Base-by-base conservation (phyloP, 176 grass and related monocot genomes). In the Saccharum officinarum region DNA sequence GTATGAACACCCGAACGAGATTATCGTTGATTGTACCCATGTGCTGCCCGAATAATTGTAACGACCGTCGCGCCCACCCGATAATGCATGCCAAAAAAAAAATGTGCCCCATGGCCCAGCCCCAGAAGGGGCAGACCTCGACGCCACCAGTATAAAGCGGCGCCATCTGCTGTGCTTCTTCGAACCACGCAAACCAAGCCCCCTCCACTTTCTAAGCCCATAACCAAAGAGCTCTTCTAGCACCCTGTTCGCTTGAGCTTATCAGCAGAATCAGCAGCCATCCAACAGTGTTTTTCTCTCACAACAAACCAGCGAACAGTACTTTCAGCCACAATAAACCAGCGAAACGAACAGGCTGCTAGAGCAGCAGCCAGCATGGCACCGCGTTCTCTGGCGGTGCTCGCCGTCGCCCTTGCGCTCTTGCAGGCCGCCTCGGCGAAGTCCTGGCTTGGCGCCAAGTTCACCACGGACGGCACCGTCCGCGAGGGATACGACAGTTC, bases 21-120 rank as follows among this genome's bases (percentile, higher is more conserved):
- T 50, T 33, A 74, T 74, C 70, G 41, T 12, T 3, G 41, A 47
- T 50, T 50, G 12, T 31, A 66, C 70, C 41, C 70, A 73, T 73
- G 70, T 73, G 70, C 70, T 28, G 70, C 23, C 70, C 13, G 23
- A 73, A 73, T 47, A 47, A 73, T 73, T 73, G 70, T 73, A 30
- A 16, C 41, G 41, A 47, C 41, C 70, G 9, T 46, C 44, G 14
- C 70, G 41, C 70, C 70, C 0, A 73, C 41, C 41, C 23, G 41
- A 73, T 73, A 73, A 73, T 73, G n/a, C 70, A 73, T 9, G 5
- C 0, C 0, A 4, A 30, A 75, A 50, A 50, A 14, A 17, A 73
- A 30, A 73, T 3, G 7, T 33, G 71, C 46, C 25, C 45, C 42
- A 26, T 73, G n/a, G 0, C 5, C 3, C 23, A 73, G 0, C 12